Conservation (phyloP, 306 rosid species). For the Purshia tridentata region DNA sequence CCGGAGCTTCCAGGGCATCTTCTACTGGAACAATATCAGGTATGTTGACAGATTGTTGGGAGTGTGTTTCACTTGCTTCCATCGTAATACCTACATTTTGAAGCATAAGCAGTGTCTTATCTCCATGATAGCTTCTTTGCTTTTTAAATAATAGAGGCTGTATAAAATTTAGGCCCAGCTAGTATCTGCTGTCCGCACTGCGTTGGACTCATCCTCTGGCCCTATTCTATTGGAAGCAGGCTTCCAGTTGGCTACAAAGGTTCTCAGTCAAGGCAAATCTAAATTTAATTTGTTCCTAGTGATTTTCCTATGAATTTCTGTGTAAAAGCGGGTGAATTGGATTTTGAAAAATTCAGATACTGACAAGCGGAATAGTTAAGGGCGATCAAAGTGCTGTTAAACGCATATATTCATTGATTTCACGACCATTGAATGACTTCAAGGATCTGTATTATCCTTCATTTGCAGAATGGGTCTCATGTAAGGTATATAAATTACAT, state of each 20-base stretch:
- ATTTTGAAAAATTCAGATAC: constrained; percentile 56
- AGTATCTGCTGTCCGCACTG: constrained; percentile 92
- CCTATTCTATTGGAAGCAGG: constrained; percentile 97
- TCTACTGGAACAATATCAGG: constrained; percentile 96
- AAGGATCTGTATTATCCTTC: constrained; percentile 96
- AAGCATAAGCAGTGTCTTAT: background rate
- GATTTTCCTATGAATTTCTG: constrained; percentile 3
- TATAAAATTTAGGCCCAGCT: constrained; percentile 75
- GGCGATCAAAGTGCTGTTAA: constrained; percentile 88
- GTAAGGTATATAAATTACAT: constrained; percentile 56
- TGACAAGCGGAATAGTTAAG: constrained; percentile 90
- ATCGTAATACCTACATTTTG: background rate
- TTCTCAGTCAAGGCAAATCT: constrained; percentile 25
- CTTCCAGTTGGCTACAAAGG: constrained; percentile 96
- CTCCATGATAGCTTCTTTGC: constrained; percentile 1
- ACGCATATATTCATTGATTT: constrained; percentile 86
- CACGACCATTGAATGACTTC: constrained; percentile 82
- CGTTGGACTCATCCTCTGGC: constrained; percentile 84
- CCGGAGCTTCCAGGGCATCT: constrained; percentile 99
- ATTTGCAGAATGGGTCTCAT: constrained; percentile 97
- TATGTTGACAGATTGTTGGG: constrained; percentile 23
- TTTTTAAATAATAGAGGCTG: constrained; percentile 32
- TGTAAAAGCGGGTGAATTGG: constrained; percentile 5
- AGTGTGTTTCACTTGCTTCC: background rate
- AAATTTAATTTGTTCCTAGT: constrained; percentile 13